A percentile compares a stretch with the other conserved stretches of the same genome.
Conservation (phyloP, 2,329 filamentous ascomycete species). For the Colletotrichum tofieldiae region DNA sequence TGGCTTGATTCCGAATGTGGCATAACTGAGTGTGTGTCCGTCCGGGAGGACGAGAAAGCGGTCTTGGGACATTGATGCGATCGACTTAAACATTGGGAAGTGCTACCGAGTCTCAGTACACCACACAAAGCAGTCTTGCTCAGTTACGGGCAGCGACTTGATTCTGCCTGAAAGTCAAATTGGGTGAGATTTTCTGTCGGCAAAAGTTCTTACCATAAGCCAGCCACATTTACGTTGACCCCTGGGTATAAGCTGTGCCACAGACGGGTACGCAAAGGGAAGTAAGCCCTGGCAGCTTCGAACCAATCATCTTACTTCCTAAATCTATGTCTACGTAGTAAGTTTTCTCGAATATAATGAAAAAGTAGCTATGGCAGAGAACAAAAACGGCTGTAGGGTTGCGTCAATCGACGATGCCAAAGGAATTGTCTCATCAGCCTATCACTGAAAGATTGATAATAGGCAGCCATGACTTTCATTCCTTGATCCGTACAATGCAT, state of each 20-base stretch:
- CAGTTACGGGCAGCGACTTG: neutral
- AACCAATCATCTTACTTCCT: too few species aligned
- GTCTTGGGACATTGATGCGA: neutral
- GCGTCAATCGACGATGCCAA: neutral
- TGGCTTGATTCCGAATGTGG: slow-evolving; percentile 53
- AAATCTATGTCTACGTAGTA: too few species aligned
- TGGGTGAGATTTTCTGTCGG: too few species aligned
- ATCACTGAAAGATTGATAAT: neutral
- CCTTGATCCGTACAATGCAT: slow-evolving; percentile 54
- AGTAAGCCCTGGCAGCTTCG: too few species aligned
- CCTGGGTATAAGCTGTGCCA: too few species aligned
- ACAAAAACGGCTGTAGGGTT: too few species aligned
- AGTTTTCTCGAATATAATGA: too few species aligned
- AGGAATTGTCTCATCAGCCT: neutral
- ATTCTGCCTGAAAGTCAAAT: too few species aligned
- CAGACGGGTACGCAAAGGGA: too few species aligned
- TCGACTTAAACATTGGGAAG: neutral
- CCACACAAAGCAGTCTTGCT: neutral
- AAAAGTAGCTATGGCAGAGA: too few species aligned
- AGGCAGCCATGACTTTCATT: neutral
- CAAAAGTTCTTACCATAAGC: too few species aligned
- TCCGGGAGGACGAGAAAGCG: slow-evolving; percentile 51
- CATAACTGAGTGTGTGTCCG: slow-evolving; percentile 57
- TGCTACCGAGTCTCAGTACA: neutral
- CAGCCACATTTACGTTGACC: too few species aligned